Conservation (phyloP, 768 basidiomycete genomes). For the Cyclocybe cylindracea region DNA sequence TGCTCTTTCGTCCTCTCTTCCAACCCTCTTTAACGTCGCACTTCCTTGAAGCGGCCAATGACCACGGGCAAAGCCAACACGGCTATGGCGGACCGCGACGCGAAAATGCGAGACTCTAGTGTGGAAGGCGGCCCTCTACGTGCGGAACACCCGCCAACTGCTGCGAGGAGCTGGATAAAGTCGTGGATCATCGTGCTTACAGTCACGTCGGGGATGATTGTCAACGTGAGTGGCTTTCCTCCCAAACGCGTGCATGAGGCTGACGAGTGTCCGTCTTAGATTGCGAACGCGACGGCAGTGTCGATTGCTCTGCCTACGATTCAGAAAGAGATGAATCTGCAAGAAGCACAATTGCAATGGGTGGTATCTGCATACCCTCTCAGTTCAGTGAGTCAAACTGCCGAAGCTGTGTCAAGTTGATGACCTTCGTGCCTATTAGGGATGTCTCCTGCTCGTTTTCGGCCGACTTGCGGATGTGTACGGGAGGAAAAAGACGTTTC, state of each 20-base stretch:
- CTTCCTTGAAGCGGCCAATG: too few species aligned
- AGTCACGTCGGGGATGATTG: constrained; percentile 17
- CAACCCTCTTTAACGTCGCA: too few species aligned
- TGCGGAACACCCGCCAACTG: too few species aligned
- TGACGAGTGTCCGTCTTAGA: constrained; percentile 22
- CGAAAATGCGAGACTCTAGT: too few species aligned
- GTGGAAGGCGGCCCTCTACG: too few species aligned
- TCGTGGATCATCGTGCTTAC: constrained; percentile 17
- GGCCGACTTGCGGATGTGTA: constrained; percentile 82
- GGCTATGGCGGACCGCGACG: too few species aligned
- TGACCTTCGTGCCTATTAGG: constrained; percentile 37
- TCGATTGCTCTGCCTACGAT: constrained; percentile 56
- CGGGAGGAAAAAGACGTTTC: constrained; percentile 71
- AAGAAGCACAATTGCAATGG: constrained; percentile 63
- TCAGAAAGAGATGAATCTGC: constrained; percentile 47
- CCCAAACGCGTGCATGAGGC: background rate
- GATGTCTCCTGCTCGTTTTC: constrained; percentile 74
- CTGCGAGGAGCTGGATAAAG: constrained; percentile 7
- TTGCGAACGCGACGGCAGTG: constrained; percentile 45
- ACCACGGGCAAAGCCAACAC: too few species aligned
- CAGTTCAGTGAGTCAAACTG: constrained; percentile 47
- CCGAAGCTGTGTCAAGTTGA: too few species aligned
- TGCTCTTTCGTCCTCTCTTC: too few species aligned
- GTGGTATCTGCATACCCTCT: constrained; percentile 64
- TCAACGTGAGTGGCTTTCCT: constrained; percentile 12